Evolutionary conservation across 805 yeast genomes (phyloP).

Genomic region (Nakazawaea populi): DNA sequence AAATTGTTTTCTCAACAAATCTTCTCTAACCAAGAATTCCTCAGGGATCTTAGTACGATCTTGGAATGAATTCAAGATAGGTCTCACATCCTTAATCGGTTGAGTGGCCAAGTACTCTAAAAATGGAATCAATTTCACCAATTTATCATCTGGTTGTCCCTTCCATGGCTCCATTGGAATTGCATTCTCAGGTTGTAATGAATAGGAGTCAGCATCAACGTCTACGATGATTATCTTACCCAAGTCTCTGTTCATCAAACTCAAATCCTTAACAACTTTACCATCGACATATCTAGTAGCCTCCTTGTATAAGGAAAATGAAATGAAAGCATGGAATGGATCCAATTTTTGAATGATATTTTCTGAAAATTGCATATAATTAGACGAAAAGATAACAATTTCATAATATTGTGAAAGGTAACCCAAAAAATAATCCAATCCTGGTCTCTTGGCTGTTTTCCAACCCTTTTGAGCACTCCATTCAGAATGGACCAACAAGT

Average conservation of each 20-base stretch:
- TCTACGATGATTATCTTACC: constrained; percentile 78
- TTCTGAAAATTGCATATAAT: constrained; percentile 81
- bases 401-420: constrained; percentile 94
- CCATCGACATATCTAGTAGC: constrained; percentile 90
- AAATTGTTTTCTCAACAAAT: constrained; percentile 66
- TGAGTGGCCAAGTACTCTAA: constrained; percentile 93
- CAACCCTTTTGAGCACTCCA: constrained; percentile 94
- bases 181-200: constrained; percentile 93
- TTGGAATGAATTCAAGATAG: constrained; percentile 67
- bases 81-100: constrained; percentile 79
- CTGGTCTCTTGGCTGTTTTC: constrained; percentile 99
- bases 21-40: constrained; percentile 79
- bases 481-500: constrained; percentile 80
- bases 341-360: constrained; percentile 83
- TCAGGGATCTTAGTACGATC: constrained; percentile 63
- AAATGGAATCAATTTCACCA: constrained; percentile 82
- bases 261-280: constrained; percentile 80
- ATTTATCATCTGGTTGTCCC: constrained; percentile 76
- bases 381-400: constrained; percentile 83
- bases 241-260: constrained; percentile 86
- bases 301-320: constrained; percentile 84
- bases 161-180: constrained; percentile 80
- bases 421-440: constrained; percentile 92
- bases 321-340: constrained; percentile 85
- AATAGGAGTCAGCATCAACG: constrained; percentile 62